phyloP scores from a whole-genome alignment of 75 land plant species.

The Chamaecyparis obtusa region DNA sequence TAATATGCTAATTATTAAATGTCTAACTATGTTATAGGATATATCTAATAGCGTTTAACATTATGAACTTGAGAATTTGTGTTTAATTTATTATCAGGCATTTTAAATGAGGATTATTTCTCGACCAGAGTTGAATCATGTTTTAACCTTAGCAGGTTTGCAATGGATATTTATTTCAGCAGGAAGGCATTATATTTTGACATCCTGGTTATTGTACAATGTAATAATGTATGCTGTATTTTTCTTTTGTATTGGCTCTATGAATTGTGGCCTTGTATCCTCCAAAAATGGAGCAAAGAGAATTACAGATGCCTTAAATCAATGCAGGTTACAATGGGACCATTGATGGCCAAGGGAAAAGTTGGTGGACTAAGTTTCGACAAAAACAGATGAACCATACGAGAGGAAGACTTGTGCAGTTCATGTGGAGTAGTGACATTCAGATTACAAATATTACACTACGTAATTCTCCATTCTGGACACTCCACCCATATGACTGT shows the following conservation, averaged over 20 bases:
- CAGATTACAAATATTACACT: conserved; percentile 76
- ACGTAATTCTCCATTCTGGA: conserved; percentile 95
- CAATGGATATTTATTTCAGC: background rate
- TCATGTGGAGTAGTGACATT: conserved; percentile 89
- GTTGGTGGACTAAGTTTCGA: conserved; percentile 86
- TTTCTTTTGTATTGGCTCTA: background rate
- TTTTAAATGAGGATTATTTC: background rate
- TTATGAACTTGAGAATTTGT: background rate
- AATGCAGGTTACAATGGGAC: conserved; percentile 93
- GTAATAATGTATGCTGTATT: background rate
- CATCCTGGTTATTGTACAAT: background rate
- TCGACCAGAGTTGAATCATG: background rate
- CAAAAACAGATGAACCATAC: conserved; percentile 70
- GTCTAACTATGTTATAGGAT: background rate
- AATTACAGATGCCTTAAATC: background rate
- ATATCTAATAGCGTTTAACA: background rate
- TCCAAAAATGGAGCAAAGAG: background rate
- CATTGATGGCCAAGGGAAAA: conserved; percentile 85
- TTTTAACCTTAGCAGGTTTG: background rate
- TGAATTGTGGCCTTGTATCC: background rate
- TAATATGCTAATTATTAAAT: background rate
- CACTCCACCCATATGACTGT: conserved; percentile 95
- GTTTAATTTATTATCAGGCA: background rate
- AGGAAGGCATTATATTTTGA: background rate
- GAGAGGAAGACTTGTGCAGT: conserved; percentile 85